These are phyloP conservation scores for Solanum paucissectum DNA, from an alignment of 257 asterid species.

Conservation along the genomic window DNA sequence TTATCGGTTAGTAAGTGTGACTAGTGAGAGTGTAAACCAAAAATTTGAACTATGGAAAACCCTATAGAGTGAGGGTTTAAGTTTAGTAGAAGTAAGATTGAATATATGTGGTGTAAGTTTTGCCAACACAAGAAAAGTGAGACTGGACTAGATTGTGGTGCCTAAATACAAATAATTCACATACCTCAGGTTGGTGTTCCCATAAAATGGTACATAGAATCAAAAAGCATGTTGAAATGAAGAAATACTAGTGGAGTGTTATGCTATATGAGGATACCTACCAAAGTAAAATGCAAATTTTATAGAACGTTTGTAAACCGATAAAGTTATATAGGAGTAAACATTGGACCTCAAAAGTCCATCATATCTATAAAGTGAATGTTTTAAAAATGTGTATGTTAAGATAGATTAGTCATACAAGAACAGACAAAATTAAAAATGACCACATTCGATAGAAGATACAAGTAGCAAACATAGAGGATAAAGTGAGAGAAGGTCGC, in stretches of 20 bases:
- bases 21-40: not conserved
- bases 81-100: not conserved
- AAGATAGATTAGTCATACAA: not conserved
- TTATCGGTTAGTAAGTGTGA: not conserved
- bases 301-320: not conserved
- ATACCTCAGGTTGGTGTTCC: not conserved
- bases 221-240: not conserved
- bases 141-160: not conserved
- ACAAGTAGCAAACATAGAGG: not conserved
- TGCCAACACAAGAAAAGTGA: not conserved
- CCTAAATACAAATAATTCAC: not conserved
- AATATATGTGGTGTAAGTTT: not conserved
- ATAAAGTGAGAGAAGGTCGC: not conserved
- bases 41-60: not conserved
- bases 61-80: not conserved
- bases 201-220: not conserved
- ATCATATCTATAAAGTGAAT: not conserved
- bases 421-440: not conserved
- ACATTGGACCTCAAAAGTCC: not conserved
- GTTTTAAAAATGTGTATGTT: not conserved
- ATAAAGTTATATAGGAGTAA: not conserved
- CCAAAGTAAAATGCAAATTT: not conserved
- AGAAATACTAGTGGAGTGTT: not conserved
- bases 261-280: not conserved
- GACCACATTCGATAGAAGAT: not conserved